Evolutionary conservation across 176 grass and related monocot genomes (phyloP), one percentile per base, ranked within the genome.

Genomic region (Phragmites australis): DNA sequence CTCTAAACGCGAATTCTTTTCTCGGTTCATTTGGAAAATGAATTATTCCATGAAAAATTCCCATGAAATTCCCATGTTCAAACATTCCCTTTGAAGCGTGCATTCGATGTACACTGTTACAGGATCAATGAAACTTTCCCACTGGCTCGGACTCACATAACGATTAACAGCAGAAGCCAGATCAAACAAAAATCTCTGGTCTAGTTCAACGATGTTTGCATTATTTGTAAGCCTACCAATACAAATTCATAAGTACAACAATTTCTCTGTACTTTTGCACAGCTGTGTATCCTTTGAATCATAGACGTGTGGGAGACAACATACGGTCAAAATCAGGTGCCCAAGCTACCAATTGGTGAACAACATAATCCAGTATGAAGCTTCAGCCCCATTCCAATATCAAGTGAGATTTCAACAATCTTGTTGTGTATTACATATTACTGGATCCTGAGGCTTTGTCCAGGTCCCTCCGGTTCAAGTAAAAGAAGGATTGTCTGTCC

Each of bases 401-500:
- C 75, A 37, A 8, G 11, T 43, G 55, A 61, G 57, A 39, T 23
- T 60, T 57, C 30, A 75, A 21, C 48, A 53, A 6, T 48, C 49
- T 56, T 71, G 21, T 21, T 48, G 46, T 42, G 52, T 25, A 57
- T 43, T 88, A 90, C 80, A n/a, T 16, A 45, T 17, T 81, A 81
- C 60, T 54, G 29, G 83, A 37, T 70, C 47, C 62, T 52, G 65
- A 87, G 51, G 85, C 82, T 68, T 27, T 74, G 59, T 89, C 84
- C 12, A 93, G 81, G 78, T 91, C 92, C 74, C 86, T 84, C 65
- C 0, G 80, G 77, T 99, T 99, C 61, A 91, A 50, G 55, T 92
- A 97, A 65, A 99, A 84, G 25, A 74, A 87, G 55, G 89, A 88
- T 18, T 76, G 11, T 32, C n/a, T 85, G 34, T 78, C 48, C 18